Base-by-base conservation (phyloP, 2,329 filamentous ascomycete species). In the Pseudocercospora fijiensis region DNA sequence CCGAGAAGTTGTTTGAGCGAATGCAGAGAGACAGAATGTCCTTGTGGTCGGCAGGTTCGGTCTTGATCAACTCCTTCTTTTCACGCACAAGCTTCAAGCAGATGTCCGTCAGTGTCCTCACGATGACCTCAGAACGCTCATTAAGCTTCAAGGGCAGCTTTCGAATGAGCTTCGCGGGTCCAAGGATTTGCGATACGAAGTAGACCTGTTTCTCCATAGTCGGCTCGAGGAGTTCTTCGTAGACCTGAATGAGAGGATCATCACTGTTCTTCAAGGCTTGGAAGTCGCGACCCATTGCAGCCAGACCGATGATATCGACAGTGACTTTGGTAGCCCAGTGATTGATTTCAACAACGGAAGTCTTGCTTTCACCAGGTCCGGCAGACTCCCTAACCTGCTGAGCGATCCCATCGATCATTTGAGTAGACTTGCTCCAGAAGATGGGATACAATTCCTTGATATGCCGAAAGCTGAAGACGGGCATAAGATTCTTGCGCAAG, bases 381-480 rank as follows among this genome's bases (percentile, higher is more conserved):
- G 67, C 72, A 62, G 75, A 80, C 70, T 71, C 77, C 3, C 77
- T 74, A n/a, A 86, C 74, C 26, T 82, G 76, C 8, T 78, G 75
- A 1, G 81, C 83, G 75, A 96, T 88, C 57, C 84, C 83, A 20
- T 84, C 77, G 5, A 88, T 86, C 70, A 88, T 84, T 74, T 94
- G 88, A 7, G 84, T 77, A 0, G 88, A 85, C 77, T 96, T 96
- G 20, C 78, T 72, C 92, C 92, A 96, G 76, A 97, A 96, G 5
- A 90, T 79, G 0, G 91, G 89, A 71, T 96, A 95, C 13, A 96
- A 79, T 64, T 94, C 85, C 74, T 95, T 96, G 75, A 96, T 82
- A 71, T 96, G 90, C 22, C 92, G 85, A 73, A 91, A 96, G n/a
- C 87, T 84, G 76, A 96, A 96, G 1, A 91, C 90, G 0, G 92